Evolutionary conservation across 2,329 filamentous ascomycete species (phyloP).

Genomic region (Trichoderma lentiforme): DNA sequence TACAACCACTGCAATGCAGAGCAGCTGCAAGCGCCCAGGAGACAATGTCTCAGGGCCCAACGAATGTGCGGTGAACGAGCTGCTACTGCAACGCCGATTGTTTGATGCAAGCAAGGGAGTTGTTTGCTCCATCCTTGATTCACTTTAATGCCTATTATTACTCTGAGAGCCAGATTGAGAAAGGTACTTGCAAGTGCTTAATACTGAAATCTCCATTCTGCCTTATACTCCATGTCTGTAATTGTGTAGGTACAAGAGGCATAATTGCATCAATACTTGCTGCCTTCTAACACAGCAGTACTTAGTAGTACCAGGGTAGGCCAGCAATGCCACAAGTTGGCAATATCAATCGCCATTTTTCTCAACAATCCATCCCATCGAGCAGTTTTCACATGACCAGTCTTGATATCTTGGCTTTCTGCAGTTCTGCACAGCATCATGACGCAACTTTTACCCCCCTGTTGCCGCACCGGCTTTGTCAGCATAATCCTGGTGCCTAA

Average conservation of each 20-base stretch:
- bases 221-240: neutral
- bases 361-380: neutral
- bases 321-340: neutral
- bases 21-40: neutral
- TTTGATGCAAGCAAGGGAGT: neutral
- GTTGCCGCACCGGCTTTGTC: neutral
- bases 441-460: neutral
- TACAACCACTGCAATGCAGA: neutral
- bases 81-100: neutral
- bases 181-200: neutral
- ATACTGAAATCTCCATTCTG: neutral
- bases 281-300: neutral
- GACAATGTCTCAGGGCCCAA: neutral
- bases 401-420: neutral
- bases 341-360: neutral
- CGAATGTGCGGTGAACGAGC: constrained; percentile 13
- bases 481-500: neutral
- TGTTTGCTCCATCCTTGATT: neutral
- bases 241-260: neutral
- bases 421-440: neutral
- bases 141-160: neutral
- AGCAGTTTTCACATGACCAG: neutral
- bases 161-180: neutral
- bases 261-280: neutral
- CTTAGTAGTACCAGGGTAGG: neutral